Evolutionary conservation across 2,329 filamentous ascomycete genomes (phyloP).

Genomic region (Chaetothyriales sp.): DNA sequence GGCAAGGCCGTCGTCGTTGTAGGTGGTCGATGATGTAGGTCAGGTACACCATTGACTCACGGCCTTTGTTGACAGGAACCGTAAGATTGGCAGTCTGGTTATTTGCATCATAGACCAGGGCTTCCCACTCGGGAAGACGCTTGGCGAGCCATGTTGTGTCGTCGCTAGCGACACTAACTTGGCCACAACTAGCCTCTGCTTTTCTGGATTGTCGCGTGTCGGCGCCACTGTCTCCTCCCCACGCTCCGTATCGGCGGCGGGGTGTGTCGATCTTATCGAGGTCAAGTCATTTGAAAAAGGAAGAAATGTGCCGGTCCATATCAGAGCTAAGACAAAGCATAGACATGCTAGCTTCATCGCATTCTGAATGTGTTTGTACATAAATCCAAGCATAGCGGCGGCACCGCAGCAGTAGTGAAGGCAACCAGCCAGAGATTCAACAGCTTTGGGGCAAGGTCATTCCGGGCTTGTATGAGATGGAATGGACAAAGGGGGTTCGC

Average conservation of each 20-base stretch:
- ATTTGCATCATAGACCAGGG: conserved; percentile 39
- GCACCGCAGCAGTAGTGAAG: too few relatives aligned
- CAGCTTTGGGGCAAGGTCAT: too few relatives aligned
- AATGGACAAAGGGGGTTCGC: too few relatives aligned
- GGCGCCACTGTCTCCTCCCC: too few relatives aligned
- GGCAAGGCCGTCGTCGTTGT: conserved; percentile 25
- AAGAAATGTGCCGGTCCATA: background rate
- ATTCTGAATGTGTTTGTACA: background rate
- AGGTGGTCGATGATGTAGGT: conserved; percentile 49
- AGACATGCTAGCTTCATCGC: background rate
- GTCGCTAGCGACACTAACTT: conserved; percentile 5
- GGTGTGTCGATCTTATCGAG: background rate
- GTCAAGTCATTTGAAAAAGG: background rate
- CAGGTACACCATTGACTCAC: conserved; percentile 49
- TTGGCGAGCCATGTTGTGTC: conserved; percentile 36
- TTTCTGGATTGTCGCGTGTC: background rate
- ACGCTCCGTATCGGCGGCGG: too few relatives aligned
- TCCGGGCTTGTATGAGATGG: too few relatives aligned
- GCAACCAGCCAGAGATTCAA: background rate
- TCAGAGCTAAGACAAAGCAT: background rate
- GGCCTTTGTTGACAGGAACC: conserved; percentile 45
- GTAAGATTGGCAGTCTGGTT: conserved; percentile 36
- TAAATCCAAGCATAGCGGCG: background rate
- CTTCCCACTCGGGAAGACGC: conserved; percentile 29
- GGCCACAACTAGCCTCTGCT: conserved; percentile 32